Evolutionary conservation across 495 filamentous ascomycete genomes (phyloP), one percentile per base, ranked within the genome.

Genomic region (Penicillium crystallinum): DNA sequence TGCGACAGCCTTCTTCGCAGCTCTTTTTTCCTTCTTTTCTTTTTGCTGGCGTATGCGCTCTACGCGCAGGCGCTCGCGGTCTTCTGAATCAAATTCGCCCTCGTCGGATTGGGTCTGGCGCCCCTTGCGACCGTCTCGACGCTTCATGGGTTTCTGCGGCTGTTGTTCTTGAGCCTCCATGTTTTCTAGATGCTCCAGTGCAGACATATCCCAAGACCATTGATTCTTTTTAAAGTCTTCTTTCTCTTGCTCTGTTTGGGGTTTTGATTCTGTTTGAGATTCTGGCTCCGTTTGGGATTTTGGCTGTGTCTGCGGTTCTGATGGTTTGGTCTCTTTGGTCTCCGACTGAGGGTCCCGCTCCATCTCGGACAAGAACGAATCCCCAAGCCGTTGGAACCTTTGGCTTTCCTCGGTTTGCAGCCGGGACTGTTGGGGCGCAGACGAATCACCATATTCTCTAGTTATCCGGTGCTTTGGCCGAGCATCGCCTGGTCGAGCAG

Each of bases 21-120:
- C 62, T 47, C 71, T 70, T 38, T 67, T 61, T 37, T 38, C 58
- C n/a, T 62, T 65, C 63, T 70, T 77, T 22, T 68, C 68, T 52
- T 76, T 80, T 59, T 79, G 76, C 49, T 61, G 50, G 30, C 70
- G 71, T 53, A 75, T 76, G 15, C 74, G 72, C 35, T 76, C 71
- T 27, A 67, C 55, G 15, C 66, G 66, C 23, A 58, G 64, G 22
- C 56, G 65, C 17, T 63, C 55, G 17, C 58, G 59, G 0, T 68
- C 63, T 10, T 71, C 67, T 15, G 67, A 41, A 51, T 76, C 67
- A 36, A 64, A 67, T 38, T 77, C 68, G 37, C 71, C 62, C 40
- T 73, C 64, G 38, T 75, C 64, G 5, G 54, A 46, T 46, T 66
- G 34, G 33, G 42, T n/a, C 33, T 49, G 40, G 5, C 57, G 62